These are phyloP conservation scores for Raffaelea ambrosiae DNA, from an alignment of 2,329 filamentous ascomycete species.

Conservation along the genomic window DNA sequence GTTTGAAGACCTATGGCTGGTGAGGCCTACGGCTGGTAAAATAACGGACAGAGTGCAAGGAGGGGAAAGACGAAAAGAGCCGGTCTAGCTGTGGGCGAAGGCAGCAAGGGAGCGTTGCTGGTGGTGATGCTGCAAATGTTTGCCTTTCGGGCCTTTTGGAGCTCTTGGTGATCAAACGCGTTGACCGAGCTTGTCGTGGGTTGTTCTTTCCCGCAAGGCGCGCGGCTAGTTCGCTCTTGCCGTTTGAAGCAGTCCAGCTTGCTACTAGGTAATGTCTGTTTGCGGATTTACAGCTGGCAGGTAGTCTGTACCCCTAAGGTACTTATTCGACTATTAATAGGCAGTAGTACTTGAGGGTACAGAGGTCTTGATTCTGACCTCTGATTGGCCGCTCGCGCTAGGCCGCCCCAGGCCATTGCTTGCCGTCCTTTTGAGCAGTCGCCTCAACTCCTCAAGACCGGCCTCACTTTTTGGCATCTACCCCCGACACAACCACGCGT, in stretches of 20 bases:
- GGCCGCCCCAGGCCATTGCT: too few species aligned
- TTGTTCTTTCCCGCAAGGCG: not conserved
- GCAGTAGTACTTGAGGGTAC: too few species aligned
- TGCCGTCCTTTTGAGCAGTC: too few species aligned
- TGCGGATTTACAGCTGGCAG: not conserved
- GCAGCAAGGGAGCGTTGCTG: slow-evolving; percentile 6
- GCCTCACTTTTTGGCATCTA: too few species aligned
- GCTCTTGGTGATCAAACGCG: slow-evolving; percentile 4
- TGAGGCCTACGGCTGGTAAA: too few species aligned
- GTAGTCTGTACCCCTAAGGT: not conserved
- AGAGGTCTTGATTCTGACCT: too few species aligned
- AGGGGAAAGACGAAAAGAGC: not conserved
- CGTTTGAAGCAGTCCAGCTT: not conserved
- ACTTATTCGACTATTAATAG: too few species aligned
- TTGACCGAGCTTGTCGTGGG: not conserved
- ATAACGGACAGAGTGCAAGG: too few species aligned
- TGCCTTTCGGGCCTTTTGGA: not conserved
- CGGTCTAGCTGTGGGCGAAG: slow-evolving; percentile 16
- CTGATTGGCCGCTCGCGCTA: too few species aligned
- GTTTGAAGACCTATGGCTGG: too few species aligned
- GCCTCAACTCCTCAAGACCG: too few species aligned
- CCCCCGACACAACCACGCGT: too few species aligned
- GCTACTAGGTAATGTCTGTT: slow-evolving; percentile 1
- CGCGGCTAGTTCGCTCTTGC: slow-evolving; percentile 1
- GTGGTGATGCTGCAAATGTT: not conserved